A percentile compares a stretch with the other conserved stretches of the same genome.
Evolutionary conservation across 768 basidiomycete species (phyloP).

Genomic region (Serendipita sp.): DNA sequence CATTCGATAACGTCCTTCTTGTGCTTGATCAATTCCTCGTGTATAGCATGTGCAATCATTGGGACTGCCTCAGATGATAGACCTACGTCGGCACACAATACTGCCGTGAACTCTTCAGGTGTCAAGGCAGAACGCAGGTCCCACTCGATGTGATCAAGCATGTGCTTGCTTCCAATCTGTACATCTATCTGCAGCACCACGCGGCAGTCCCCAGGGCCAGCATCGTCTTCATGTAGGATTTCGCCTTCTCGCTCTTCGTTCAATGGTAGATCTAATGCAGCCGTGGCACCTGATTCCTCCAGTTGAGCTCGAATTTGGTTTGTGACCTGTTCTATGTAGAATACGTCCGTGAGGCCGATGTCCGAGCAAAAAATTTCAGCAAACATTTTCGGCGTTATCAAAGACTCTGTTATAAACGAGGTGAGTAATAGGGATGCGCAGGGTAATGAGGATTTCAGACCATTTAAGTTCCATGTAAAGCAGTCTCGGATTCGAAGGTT

Average conservation of each 20-base stretch:
- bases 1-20: conserved; percentile 91
- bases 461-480: conserved; percentile 91
- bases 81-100: conserved; percentile 73
- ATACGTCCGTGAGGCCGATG: conserved; percentile 48
- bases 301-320: conserved; percentile 81
- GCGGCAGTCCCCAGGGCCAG: conserved; percentile 49
- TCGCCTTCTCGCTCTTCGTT: conserved; percentile 16
- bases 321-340: conserved; percentile 64
- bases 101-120: conserved; percentile 66
- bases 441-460: conserved; percentile 22
- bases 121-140: conserved; percentile 87
- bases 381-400: conserved; percentile 73
- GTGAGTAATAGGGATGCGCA: not conserved
- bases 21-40: conserved; percentile 89
- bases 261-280: conserved; percentile 48
- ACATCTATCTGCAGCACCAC: conserved; percentile 90
- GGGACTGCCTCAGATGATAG: conserved; percentile 77
- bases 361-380: conserved; percentile 79
- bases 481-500: conserved; percentile 83
- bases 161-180: conserved; percentile 80
- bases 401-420: conserved; percentile 7
- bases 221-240: conserved; percentile 28
- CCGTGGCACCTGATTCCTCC: conserved; percentile 75
- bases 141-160: conserved; percentile 96
- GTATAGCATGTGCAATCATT: conserved; percentile 80